phyloP scores from a whole-genome alignment of 139 green algal species.

The Chlamydomonas incerta region DNA sequence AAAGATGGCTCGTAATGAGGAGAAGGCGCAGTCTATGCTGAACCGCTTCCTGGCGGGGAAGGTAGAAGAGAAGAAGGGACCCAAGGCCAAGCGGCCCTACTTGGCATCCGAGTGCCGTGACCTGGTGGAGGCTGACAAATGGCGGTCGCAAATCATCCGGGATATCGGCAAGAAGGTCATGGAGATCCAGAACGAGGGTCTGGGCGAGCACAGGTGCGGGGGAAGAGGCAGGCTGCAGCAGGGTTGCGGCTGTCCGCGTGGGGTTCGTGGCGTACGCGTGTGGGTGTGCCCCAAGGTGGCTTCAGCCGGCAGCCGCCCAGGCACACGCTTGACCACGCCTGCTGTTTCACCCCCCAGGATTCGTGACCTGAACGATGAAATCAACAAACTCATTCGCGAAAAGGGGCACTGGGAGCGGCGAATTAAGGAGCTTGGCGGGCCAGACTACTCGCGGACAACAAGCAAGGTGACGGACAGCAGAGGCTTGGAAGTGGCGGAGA shows the following conservation, averaged over 20 bases:
- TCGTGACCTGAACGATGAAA: conserved; percentile 99
- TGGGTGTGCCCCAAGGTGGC: no score
- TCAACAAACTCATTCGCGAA: conserved; percentile 99
- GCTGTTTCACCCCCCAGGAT: conserved; percentile 68
- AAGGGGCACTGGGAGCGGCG: conserved; percentile 98
- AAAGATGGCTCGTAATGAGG: conserved; percentile 96
- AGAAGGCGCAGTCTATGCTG: conserved; percentile 98
- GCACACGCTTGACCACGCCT: background rate
- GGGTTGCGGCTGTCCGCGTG: background rate
- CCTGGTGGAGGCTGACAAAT: conserved; percentile 95
- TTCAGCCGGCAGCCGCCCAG: no score
- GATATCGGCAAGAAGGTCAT: conserved; percentile 98
- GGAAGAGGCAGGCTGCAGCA: background rate
- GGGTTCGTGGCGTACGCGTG: background rate
- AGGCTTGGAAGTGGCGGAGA: conserved; percentile 56
- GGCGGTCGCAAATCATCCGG: conserved; percentile 95
- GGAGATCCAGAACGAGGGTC: conserved; percentile 99
- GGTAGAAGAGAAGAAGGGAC: conserved; percentile 72
- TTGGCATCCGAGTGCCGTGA: conserved; percentile 92
- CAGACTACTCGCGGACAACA: conserved; percentile 89
- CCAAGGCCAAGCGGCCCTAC: conserved; percentile 85
- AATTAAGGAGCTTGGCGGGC: conserved; percentile 96
- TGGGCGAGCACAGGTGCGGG: conserved; percentile 91
- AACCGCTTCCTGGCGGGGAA: conserved; percentile 92
- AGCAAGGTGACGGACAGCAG: conserved; percentile 78